Evolutionary conservation across 768 basidiomycete genomes (phyloP).

Genomic region (Hericium erinaceus): DNA sequence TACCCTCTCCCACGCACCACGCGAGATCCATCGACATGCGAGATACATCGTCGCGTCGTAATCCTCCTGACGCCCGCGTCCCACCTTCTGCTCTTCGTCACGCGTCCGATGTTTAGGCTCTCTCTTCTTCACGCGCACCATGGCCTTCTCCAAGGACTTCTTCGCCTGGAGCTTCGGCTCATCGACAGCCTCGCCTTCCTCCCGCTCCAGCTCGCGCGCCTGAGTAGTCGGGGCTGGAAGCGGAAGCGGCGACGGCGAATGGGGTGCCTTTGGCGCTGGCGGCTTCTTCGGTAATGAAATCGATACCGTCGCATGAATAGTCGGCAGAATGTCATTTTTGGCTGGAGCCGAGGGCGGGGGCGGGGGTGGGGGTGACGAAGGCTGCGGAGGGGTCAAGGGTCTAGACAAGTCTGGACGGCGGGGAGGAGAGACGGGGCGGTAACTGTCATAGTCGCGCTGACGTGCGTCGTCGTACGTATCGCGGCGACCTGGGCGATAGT

Average conservation of each 20-base stretch:
- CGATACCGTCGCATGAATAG: constrained; percentile 23
- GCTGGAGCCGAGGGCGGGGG: constrained; percentile 9
- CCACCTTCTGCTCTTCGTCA: constrained; percentile 56
- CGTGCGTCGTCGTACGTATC: constrained; percentile 7
- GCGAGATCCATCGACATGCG: too few relatives aligned
- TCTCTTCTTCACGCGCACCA: constrained; percentile 25
- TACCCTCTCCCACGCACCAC: too few relatives aligned
- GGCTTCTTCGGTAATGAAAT: constrained; percentile 5
- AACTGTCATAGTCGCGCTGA: constrained; percentile 5
- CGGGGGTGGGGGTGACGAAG: constrained; percentile 12
- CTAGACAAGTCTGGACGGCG: constrained; percentile 1
- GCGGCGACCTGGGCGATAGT: constrained; percentile 5
- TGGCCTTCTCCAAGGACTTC: not conserved
- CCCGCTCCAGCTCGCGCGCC: not conserved
- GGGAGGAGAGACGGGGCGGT: constrained; percentile 14
- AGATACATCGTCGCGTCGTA: constrained; percentile 76
- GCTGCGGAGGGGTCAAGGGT: constrained; percentile 8
- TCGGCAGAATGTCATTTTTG: constrained; percentile 24
- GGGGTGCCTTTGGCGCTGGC: constrained; percentile 37
- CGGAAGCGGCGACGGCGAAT: constrained; percentile 25
- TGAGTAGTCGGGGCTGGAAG: constrained; percentile 5
- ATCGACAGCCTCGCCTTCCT: not conserved
- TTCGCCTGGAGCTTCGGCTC: not conserved
- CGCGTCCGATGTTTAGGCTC: constrained; percentile 40
- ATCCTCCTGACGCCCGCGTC: constrained; percentile 63